phyloP scores from a whole-genome alignment of 2,329 filamentous ascomycete genomes.

The Immersiporthe knoxdaviesiana region DNA sequence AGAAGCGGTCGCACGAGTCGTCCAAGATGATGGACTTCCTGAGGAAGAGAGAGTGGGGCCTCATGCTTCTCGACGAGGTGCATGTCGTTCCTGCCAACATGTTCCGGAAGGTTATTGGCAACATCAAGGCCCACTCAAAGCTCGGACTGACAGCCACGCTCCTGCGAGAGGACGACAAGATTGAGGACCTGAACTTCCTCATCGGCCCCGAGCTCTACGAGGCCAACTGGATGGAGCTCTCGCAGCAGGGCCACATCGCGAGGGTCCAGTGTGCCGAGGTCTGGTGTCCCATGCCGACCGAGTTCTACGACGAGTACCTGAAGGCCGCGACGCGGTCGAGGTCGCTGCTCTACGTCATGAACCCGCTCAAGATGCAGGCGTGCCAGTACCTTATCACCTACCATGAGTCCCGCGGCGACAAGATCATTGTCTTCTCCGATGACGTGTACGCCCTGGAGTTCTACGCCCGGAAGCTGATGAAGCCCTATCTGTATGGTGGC shows the following conservation, averaged over 20 bases:
- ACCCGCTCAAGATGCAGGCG: constrained; percentile 94
- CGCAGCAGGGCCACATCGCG: constrained; percentile 94
- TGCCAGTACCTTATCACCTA: constrained; percentile 99
- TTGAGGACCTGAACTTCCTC: constrained; percentile 93
- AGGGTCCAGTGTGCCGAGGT: constrained; percentile 97
- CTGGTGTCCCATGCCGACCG: constrained; percentile 98
- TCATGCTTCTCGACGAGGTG: constrained; percentile 97
- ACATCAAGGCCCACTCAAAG: constrained; percentile 94
- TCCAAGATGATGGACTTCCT: constrained; percentile 98
- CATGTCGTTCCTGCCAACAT: constrained; percentile 97
- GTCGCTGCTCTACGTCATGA: constrained; percentile 85
- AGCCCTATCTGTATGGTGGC: constrained; percentile 89
- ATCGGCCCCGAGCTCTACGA: constrained; percentile 98
- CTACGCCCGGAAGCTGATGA: constrained; percentile 82
- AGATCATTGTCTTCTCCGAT: constrained; percentile 97
- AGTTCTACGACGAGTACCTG: constrained; percentile 96
- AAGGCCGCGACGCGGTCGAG: constrained; percentile 60
- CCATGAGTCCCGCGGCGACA: constrained; percentile 91
- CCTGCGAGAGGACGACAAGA: constrained; percentile 96
- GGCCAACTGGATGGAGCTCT: constrained; percentile 99
- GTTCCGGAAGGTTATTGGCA: constrained; percentile 90
- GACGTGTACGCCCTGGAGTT: constrained; percentile 90
- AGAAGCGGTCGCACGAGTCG: constrained; percentile 86
- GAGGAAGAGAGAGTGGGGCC: constrained; percentile 86
- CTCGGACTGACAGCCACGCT: constrained; percentile 92